Evolutionary conservation across 352 stramenopile species (phyloP).

Genomic region (Pseudoperonospora humuli): DNA sequence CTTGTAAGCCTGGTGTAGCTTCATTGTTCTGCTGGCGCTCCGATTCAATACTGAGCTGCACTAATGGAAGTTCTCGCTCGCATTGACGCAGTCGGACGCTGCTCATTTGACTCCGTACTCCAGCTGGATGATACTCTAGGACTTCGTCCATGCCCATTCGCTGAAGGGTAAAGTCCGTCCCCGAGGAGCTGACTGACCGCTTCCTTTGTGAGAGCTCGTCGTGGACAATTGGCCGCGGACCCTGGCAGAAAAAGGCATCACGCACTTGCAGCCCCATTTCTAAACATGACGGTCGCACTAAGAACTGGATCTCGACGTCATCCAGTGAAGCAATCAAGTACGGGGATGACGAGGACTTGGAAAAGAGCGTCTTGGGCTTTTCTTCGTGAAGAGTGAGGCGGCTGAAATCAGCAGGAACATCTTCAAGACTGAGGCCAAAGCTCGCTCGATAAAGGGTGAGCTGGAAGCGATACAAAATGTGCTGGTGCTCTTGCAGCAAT

Average conservation of each 20-base stretch:
- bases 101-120: slow-evolving; percentile 60
- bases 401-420: slow-evolving; percentile 10
- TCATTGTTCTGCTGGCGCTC: slow-evolving; percentile 18
- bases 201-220: slow-evolving; percentile 10
- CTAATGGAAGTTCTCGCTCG: slow-evolving; percentile 56
- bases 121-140: slow-evolving; percentile 49
- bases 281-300: slow-evolving; percentile 54
- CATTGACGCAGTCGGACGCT: slow-evolving; percentile 61
- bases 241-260: slow-evolving; percentile 59
- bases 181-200: slow-evolving; percentile 16
- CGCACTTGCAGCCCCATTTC: slow-evolving; percentile 62
- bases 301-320: slow-evolving; percentile 63
- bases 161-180: slow-evolving; percentile 52
- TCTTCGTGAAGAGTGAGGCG: slow-evolving; percentile 9
- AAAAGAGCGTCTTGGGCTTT: background rate
- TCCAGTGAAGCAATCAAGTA: slow-evolving; percentile 45
- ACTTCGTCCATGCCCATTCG: slow-evolving; percentile 73
- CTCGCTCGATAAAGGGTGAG: slow-evolving; percentile 44
- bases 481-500: slow-evolving; percentile 35
- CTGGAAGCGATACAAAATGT: slow-evolving; percentile 79
- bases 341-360: slow-evolving; percentile 9
- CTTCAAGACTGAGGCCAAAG: slow-evolving; percentile 45
- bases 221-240: slow-evolving; percentile 9
- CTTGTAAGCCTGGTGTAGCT: slow-evolving; percentile 12
- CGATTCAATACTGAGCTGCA: slow-evolving; percentile 58